Base-by-base conservation (phyloP, 768 basidiomycete species). In the Lyophyllum decastes region DNA sequence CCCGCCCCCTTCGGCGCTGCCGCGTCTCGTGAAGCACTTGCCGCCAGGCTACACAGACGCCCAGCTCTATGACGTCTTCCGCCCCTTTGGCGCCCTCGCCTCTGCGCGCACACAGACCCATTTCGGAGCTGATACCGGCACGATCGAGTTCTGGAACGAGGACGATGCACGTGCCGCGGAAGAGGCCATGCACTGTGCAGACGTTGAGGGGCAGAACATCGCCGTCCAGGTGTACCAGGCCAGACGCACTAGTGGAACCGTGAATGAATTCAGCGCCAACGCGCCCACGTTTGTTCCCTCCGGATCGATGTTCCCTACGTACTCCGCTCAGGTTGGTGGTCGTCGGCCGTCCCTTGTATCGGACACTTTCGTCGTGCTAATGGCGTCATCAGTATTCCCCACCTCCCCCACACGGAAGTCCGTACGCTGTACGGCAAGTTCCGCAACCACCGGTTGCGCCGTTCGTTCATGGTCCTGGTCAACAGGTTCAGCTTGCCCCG, bases 141-240 rank as follows among this genome's bases (percentile, higher is more conserved):
- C 91, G 51, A 80, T 94, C 41, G 90, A 94, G 70, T 94, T 90
- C 70, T 94, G 90, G 90, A 83, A 87, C 55, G 93, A 94, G 70
- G 89, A 90, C 35, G 92, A 94, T 66, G 92, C 90, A 7, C 81
- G 84, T 24, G 75, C 80, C 22, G 92, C 90, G 0, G 91, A 94
- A 66, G 87, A 88, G 40, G 85, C 87, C 2, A 80, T 94, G 83
- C 91, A 94, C 71, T 93, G 90, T 62, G 82, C 87, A 16, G 91
- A 94, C 43, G 76, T 94, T 14, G 89, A 89, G 41, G 92, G 90
- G 11, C 87, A 89, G 67, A 92, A 92, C 66, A 94, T 94, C 60
- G 85, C 89, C 8, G 89, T 94, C 4, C 89, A 91, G 63, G 68
- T 90, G 41, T 94, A 89, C 68, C 88, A 89, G 60, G 83, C 83